A percentile compares a stretch with the other conserved stretches of the same genome.
phyloP scores from a whole-genome alignment of 805 yeast genomes.

The Danielozyma ontarioensis region DNA sequence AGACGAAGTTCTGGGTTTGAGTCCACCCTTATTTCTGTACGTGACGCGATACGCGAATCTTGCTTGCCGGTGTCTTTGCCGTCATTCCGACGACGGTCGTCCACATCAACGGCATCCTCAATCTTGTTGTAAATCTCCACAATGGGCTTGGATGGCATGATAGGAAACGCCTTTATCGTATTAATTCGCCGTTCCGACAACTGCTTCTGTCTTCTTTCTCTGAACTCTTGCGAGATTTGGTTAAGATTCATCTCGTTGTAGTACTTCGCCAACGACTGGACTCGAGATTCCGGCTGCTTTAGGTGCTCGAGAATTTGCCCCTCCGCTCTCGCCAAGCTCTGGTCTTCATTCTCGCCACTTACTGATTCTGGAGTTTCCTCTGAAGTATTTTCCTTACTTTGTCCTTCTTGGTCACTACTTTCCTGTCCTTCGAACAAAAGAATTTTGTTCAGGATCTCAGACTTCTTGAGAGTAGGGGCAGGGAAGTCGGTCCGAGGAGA shows the following conservation, averaged over 20 bases:
- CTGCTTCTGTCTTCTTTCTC: slow-evolving; percentile 78
- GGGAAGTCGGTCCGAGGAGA: neutral
- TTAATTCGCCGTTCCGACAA: slow-evolving; percentile 50
- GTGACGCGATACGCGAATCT: too few species aligned
- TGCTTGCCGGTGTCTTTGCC: slow-evolving; percentile 7
- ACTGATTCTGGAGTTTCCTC: too few species aligned
- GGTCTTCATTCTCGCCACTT: too few species aligned
- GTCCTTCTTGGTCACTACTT: neutral
- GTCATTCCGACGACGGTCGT: slow-evolving; percentile 12
- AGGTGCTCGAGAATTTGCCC: neutral
- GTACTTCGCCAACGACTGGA: slow-evolving; percentile 59
- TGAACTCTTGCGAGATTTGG: slow-evolving; percentile 79
- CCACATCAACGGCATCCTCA: slow-evolving; percentile 73
- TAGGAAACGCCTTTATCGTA: slow-evolving; percentile 63
- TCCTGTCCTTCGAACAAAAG: neutral
- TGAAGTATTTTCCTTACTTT: neutral
- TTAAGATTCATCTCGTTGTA: slow-evolving; percentile 76
- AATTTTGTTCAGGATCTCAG: neutral
- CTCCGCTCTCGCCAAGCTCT: too few species aligned
- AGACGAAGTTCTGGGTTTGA: neutral
- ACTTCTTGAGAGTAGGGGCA: neutral
- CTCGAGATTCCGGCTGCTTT: slow-evolving; percentile 28
- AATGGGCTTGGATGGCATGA: slow-evolving; percentile 73
- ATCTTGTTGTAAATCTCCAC: slow-evolving; percentile 88
- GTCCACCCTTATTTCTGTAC: too few species aligned